These are phyloP conservation scores for Trametes pubescens DNA, from an alignment of 1,284 basidiomycete genomes.

Conservation along the genomic window DNA sequence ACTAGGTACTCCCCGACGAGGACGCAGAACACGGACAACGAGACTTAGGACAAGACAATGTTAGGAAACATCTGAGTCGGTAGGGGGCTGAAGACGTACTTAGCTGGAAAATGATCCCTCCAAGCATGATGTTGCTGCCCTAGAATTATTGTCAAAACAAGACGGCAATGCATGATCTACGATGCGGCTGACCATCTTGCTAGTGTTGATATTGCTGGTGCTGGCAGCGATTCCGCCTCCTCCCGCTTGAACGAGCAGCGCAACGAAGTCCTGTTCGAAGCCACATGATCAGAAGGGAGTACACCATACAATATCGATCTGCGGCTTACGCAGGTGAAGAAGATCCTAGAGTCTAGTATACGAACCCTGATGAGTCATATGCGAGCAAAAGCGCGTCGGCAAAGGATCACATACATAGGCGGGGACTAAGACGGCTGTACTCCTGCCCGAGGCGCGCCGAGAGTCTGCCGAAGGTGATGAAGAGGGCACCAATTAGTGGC, in stretches of 20 bases:
- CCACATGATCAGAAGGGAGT: background rate
- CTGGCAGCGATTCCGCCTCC: slow-evolving; percentile 48
- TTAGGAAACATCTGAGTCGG: background rate
- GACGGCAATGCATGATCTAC: background rate
- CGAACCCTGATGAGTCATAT: background rate
- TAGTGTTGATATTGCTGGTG: slow-evolving; percentile 4
- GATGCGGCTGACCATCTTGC: background rate
- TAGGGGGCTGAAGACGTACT: slow-evolving; percentile 31
- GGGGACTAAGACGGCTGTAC: slow-evolving; percentile 37
- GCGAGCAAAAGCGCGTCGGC: background rate
- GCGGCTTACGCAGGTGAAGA: slow-evolving; percentile 40
- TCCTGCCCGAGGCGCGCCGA: slow-evolving; percentile 49
- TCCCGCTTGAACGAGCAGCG: slow-evolving; percentile 51
- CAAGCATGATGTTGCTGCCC: slow-evolving; percentile 52
- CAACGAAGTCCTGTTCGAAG: slow-evolving; percentile 45
- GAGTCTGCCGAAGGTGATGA: slow-evolving; percentile 54
- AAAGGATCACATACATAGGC: slow-evolving; percentile 48
- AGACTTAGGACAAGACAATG: slow-evolving; percentile 36
- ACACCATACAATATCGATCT: background rate
- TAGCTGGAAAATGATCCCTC: slow-evolving; percentile 54
- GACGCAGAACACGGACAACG: slow-evolving; percentile 49
- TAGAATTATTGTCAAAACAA: background rate
- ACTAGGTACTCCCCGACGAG: slow-evolving; percentile 52
- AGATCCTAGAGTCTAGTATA: slow-evolving; percentile 47
- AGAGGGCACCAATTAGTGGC: slow-evolving; percentile 56